Conservation (phyloP, 371 early-diverging fungal genomes). For the Haplosporangium sp. region DNA sequence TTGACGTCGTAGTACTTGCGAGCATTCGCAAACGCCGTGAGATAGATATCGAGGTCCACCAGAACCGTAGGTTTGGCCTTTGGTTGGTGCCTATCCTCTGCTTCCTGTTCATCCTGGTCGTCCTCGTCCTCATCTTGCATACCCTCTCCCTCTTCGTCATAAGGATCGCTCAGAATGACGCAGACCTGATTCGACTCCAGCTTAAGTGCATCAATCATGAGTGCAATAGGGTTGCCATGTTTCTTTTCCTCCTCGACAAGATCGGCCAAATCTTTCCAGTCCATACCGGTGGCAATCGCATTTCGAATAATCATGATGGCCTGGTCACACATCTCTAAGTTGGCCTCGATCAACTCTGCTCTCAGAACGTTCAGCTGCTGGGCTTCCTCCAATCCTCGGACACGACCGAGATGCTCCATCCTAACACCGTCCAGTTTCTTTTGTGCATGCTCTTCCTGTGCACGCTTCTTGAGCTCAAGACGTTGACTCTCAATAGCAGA, state of each 20-base stretch:
- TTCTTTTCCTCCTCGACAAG: constrained; percentile 86
- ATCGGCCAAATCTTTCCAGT: constrained; percentile 94
- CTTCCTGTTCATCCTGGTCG: constrained; percentile 58
- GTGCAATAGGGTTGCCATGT: constrained; percentile 84
- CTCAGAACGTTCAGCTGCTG: constrained; percentile 73
- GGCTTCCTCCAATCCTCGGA: constrained; percentile 75
- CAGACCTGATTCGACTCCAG: constrained; percentile 78
- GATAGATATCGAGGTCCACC: constrained; percentile 88
- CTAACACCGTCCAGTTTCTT: constrained; percentile 88
- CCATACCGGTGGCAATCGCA: constrained; percentile 93
- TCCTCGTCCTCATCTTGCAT: constrained; percentile 28
- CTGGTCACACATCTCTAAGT: constrained; percentile 87
- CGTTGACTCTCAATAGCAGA: constrained; percentile 92
- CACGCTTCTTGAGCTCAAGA: constrained; percentile 72
- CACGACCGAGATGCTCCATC: constrained; percentile 82
- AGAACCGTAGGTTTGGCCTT: constrained; percentile 31
- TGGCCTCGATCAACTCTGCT: constrained; percentile 87
- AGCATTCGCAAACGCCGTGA: constrained; percentile 94
- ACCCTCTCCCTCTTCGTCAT: constrained; percentile 58
- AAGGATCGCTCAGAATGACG: constrained; percentile 55
- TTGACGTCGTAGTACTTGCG: constrained; percentile 89
- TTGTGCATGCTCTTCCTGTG: constrained; percentile 81
- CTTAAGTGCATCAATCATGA: constrained; percentile 76
- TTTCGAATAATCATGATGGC: constrained; percentile 87
- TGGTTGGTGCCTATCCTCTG: constrained; percentile 42